Evolutionary conservation across 2,329 filamentous ascomycete species (phyloP).

Genomic region (Penicillium brasilianum): DNA sequence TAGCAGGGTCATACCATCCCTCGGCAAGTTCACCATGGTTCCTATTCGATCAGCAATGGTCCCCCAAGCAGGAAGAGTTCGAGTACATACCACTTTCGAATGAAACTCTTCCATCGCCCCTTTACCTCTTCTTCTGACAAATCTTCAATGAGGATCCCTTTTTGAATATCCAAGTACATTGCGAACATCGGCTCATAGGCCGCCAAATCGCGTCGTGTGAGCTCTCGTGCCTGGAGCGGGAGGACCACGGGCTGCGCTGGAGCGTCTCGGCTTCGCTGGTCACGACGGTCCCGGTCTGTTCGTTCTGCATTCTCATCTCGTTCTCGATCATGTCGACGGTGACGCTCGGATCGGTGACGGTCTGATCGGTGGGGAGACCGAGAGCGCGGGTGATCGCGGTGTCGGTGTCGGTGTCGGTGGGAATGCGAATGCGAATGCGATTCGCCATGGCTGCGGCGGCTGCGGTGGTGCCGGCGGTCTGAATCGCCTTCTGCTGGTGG

Average conservation of each 20-base stretch:
- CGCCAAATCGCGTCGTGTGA: slow-evolving; percentile 72
- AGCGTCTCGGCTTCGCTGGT: slow-evolving; percentile 21
- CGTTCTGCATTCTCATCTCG: slow-evolving; percentile 25
- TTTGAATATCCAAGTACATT: slow-evolving; percentile 87
- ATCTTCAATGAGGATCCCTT: slow-evolving; percentile 70
- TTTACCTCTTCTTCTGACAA: slow-evolving; percentile 76
- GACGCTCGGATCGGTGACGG: slow-evolving; percentile 40
- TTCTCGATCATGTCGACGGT: slow-evolving; percentile 44
- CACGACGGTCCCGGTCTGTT: slow-evolving; percentile 25
- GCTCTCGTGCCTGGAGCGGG: slow-evolving; percentile 67
- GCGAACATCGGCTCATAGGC: slow-evolving; percentile 74
- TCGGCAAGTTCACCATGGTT: slow-evolving; percentile 85
- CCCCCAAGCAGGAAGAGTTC: neutral
- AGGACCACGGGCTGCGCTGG: slow-evolving; percentile 49
- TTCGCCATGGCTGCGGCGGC: slow-evolving; percentile 20
- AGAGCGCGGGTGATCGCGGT: slow-evolving; percentile 39
- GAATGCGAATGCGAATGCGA: slow-evolving; percentile 26
- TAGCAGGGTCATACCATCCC: slow-evolving; percentile 89
- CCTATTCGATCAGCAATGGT: slow-evolving; percentile 59
- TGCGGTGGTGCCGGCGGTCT: slow-evolving; percentile 25
- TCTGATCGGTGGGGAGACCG: slow-evolving; percentile 43
- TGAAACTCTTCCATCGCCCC: slow-evolving; percentile 92
- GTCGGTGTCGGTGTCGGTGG: slow-evolving; percentile 29
- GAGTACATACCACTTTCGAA: slow-evolving; percentile 77
- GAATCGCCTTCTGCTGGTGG: slow-evolving; percentile 15